Evolutionary conservation across 192 early-diverging fungal species (phyloP), one percentile per base, ranked within the genome.

Genomic region (Globomyces pollinis-pini): DNA sequence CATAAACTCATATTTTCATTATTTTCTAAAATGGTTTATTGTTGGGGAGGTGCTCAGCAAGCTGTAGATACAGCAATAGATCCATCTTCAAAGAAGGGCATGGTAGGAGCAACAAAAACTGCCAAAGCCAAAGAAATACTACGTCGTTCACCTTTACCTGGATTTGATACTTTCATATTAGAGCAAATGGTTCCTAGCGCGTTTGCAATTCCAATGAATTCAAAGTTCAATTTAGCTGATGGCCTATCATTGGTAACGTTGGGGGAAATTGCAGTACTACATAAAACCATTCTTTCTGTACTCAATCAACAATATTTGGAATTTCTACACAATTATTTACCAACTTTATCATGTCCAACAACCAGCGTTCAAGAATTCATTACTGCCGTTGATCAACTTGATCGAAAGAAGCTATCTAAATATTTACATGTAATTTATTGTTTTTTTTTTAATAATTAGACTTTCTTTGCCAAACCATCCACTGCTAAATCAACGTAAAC

Each of bases 161-260:
- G 84, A 7, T 90, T 88, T 64, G 76, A 78, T 47, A 79, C 80
- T 39, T 91, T 93, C 67, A 79, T 89, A 38, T 88, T 84, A 57
- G 80, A 84, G 43, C 75, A 81, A 12, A 83, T 91, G 13, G 56
- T 90, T 1, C 83, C 86, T 4, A 68, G 80, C 41, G 80, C 85
- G 39, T 96, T 96, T 63, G 84, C 87, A 66, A 75, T 91, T 23
- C 89, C 91, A 0, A 78, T 90, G 72, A 83, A 81, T 26, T 24
- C 75, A 9, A 71, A 64, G 20, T 94, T 93, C 72, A 74, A 86
- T 60, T 59, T 85, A 31, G 56, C 72, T 26, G 91, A 94, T 62
- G 91, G 86, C 1, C 85, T 89, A 67, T 72, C 84, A 3, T 62
- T 83, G 57, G 54, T 91, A 67, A 86, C 91, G 53, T 51, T 79